Percentiles rank a stretch among this genome's conserved stretches.
phyloP scores from a whole-genome alignment of 73 alveolate genomes.

The Stentor roeselii region DNA sequence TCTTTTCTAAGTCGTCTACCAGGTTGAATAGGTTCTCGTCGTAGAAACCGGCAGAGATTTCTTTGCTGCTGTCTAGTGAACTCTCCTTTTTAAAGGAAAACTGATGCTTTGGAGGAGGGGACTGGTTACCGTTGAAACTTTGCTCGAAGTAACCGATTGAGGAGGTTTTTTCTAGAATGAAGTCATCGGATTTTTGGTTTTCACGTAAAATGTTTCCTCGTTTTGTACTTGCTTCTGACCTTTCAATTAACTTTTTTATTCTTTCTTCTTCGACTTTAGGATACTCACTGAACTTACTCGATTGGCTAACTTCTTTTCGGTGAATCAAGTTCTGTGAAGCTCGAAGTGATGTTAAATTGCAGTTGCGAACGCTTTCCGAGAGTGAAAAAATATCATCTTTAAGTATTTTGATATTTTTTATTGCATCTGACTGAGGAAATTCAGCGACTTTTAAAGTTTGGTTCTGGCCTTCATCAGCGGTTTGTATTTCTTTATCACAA shows the following conservation, averaged over 20 bases:
- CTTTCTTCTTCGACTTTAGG: not conserved
- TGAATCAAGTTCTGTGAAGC: not conserved
- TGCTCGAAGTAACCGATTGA: not conserved
- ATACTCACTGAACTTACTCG: too few species aligned
- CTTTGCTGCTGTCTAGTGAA: not conserved
- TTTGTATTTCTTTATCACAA: conserved; percentile 26
- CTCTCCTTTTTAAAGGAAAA: not conserved
- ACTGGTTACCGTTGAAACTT: not conserved
- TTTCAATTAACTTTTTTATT: not conserved
- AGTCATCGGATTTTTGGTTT: not conserved
- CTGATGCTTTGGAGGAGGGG: too few species aligned
- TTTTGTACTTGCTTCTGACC: not conserved
- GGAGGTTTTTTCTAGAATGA: not conserved
- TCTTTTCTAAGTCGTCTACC: conserved; percentile 21
- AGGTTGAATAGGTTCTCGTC: conserved; percentile 1
- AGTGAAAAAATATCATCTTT: not conserved
- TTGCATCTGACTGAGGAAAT: not conserved
- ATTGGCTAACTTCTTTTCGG: conserved; percentile 13
- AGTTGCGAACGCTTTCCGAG: not conserved
- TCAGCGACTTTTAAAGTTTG: not conserved
- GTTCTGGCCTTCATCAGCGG: not conserved
- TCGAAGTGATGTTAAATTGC: not conserved
- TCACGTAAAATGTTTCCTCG: not conserved
- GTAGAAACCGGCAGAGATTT: not conserved
- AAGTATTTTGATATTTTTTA: not conserved